A percentile compares a stretch with the other conserved stretches of the same genome.
Conservation (phyloP, 2,329 filamentous ascomycete species). For the Leptographium lundbergii region DNA sequence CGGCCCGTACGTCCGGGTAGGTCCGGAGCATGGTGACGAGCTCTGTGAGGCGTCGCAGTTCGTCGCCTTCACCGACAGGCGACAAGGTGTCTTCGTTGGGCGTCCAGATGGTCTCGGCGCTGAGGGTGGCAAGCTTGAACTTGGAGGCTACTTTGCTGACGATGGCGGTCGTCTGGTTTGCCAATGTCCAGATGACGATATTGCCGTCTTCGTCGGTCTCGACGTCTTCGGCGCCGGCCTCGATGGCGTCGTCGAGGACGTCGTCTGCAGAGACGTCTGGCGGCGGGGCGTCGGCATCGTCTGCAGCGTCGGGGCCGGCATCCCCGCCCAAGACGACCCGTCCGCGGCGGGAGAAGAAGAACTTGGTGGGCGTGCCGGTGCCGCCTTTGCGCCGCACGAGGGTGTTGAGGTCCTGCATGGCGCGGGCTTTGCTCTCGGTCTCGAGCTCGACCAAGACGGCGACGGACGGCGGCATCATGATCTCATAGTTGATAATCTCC, state of each 20-base stretch:
- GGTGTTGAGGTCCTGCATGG: slow-evolving; percentile 58
- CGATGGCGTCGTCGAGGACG: slow-evolving; percentile 69
- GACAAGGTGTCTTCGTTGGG: slow-evolving; percentile 70
- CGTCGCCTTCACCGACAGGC: slow-evolving; percentile 42
- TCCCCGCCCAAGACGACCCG: slow-evolving; percentile 58
- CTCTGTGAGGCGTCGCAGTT: slow-evolving; percentile 42
- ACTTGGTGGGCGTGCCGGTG: slow-evolving; percentile 59
- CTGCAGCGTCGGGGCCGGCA: slow-evolving; percentile 48
- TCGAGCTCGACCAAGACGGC: slow-evolving; percentile 76
- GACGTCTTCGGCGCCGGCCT: slow-evolving; percentile 69
- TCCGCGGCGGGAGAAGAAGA: slow-evolving; percentile 75
- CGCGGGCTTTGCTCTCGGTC: slow-evolving; percentile 67
- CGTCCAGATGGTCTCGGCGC: slow-evolving; percentile 73
- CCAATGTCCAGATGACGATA: slow-evolving; percentile 59
- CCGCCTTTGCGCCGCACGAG: slow-evolving; percentile 63
- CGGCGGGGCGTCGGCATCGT: background rate
- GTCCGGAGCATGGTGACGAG: slow-evolving; percentile 52
- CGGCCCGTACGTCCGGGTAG: slow-evolving; percentile 58
- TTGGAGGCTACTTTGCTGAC: slow-evolving; percentile 50
- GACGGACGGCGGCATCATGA: slow-evolving; percentile 62
- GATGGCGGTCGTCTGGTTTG: slow-evolving; percentile 49
- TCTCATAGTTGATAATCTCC: slow-evolving; percentile 69
- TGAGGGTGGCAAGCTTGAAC: slow-evolving; percentile 54
- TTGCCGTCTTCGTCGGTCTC: slow-evolving; percentile 51
- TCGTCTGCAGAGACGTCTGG: slow-evolving; percentile 46